These are phyloP conservation scores for Juncus inflexus DNA, from an alignment of 176 grass and related monocot species.

Conservation along the genomic window DNA sequence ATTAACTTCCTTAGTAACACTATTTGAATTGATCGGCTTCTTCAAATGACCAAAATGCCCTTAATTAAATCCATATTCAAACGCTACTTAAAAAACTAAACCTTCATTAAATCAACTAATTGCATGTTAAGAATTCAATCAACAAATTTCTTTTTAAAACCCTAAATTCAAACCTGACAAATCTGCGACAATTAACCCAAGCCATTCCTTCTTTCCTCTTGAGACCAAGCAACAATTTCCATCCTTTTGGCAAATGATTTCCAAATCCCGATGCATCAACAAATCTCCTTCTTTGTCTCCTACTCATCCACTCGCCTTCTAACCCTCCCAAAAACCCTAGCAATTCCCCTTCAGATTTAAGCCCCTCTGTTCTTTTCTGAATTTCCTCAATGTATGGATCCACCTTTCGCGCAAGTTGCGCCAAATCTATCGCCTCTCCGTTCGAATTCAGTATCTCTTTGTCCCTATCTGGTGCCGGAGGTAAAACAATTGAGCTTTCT, in stretches of 20 bases:
- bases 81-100: too few species aligned
- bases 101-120: too few species aligned
- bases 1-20: too few species aligned
- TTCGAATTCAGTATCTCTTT: constrained; percentile 53
- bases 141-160: background rate
- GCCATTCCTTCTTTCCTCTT: constrained; percentile 50
- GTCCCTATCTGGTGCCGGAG: constrained; percentile 36
- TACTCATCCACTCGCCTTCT: constrained; percentile 53
- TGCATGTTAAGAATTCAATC: background rate
- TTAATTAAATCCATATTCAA: too few species aligned
- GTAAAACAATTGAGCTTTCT: background rate
- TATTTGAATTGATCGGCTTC: too few species aligned
- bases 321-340: constrained; percentile 61
- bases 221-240: constrained; percentile 76
- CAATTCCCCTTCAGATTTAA: constrained; percentile 50
- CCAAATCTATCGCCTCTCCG: constrained; percentile 58
- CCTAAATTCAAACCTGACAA: constrained; percentile 56
- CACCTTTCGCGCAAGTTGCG: constrained; percentile 36
- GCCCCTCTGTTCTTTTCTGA: constrained; percentile 39
- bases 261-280: constrained; percentile 76
- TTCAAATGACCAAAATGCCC: too few species aligned
- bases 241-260: constrained; percentile 73
- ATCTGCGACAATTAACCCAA: constrained; percentile 53
- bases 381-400: constrained; percentile 62
- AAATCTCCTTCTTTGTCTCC: constrained; percentile 51